A percentile compares a stretch with the other conserved stretches of the same genome.
Evolutionary conservation across 176 grass and related monocot genomes (phyloP).

Genomic region (Aegilops longissima): DNA sequence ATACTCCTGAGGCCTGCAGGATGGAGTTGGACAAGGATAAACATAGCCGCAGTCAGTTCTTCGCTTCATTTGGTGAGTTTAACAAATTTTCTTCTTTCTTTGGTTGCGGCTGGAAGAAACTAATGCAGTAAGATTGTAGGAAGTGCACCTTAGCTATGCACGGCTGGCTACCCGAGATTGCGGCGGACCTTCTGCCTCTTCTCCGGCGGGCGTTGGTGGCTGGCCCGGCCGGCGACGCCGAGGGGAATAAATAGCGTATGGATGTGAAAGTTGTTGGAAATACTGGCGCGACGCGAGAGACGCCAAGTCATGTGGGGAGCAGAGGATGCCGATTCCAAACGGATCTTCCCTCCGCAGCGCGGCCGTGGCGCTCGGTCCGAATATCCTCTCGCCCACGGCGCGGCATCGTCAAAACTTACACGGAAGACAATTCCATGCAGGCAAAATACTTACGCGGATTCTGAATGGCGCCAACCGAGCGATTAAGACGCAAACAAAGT

Average conservation of each 20-base stretch:
- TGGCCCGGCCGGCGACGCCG: not conserved
- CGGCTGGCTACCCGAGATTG: not conserved
- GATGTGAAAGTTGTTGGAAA: not conserved
- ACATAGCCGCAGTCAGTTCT: not conserved
- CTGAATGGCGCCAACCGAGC: not conserved
- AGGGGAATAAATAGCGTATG: conserved; percentile 27
- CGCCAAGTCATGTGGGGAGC: conserved; percentile 45
- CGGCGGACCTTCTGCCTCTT: not conserved
- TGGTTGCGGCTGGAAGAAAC: not conserved
- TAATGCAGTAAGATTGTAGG: not conserved
- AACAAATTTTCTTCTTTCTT: not conserved
- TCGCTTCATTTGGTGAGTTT: not conserved
- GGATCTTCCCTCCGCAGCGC: conserved; percentile 46
- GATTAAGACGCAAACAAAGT: not conserved
- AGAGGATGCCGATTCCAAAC: conserved; percentile 67
- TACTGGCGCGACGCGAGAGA: not conserved
- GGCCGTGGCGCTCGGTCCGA: not conserved
- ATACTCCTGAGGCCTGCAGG: not conserved
- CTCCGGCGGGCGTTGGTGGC: conserved; percentile 1
- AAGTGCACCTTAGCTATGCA: not conserved
- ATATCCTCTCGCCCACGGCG: conserved; percentile 31
- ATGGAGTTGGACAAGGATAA: not conserved
- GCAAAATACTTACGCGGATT: not conserved
- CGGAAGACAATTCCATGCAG: not conserved
- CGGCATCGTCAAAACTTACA: not conserved